phyloP scores from a whole-genome alignment of 116 monocot genomes.

The Dioscorea cayenensis region DNA sequence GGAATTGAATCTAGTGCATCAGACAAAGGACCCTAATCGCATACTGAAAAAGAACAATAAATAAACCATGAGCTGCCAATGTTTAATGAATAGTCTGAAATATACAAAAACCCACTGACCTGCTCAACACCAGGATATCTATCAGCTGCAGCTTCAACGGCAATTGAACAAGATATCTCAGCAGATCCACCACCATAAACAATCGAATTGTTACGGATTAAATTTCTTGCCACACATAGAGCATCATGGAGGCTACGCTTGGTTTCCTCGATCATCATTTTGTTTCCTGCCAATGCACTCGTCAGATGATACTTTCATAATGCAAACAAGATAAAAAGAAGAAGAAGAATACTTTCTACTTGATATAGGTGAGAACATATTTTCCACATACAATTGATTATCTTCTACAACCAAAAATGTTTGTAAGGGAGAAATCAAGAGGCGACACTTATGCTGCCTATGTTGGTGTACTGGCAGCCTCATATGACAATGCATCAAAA shows the following conservation, averaged over 20 bases:
- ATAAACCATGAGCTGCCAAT: neutral
- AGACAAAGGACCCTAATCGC: conserved; percentile 59
- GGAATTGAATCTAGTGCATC: conserved; percentile 67
- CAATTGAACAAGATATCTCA: conserved; percentile 87
- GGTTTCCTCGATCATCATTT: conserved; percentile 98
- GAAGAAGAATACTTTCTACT: too few relatives aligned
- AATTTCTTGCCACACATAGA: conserved; percentile 89
- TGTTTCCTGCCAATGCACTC: conserved; percentile 57
- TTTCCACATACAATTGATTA: too few relatives aligned
- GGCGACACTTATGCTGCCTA: too few relatives aligned
- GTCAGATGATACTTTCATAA: neutral
- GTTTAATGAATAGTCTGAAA: neutral
- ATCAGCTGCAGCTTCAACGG: conserved; percentile 92
- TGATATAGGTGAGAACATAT: too few relatives aligned
- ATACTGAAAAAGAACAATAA: conserved; percentile 35
- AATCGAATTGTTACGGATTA: conserved; percentile 92
- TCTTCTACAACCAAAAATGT: too few relatives aligned
- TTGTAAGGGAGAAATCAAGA: too few relatives aligned
- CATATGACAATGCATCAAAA: too few relatives aligned
- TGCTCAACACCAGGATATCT: conserved; percentile 90
- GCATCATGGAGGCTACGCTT: conserved; percentile 94
- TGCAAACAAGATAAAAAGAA: too few relatives aligned
- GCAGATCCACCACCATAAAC: conserved; percentile 98
- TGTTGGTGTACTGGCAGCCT: too few relatives aligned
- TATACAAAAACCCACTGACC: conserved; percentile 30